These are phyloP conservation scores for Stephanodiscus triporus DNA, from an alignment of 108 stramenopile genomes.

Conservation along the genomic window DNA sequence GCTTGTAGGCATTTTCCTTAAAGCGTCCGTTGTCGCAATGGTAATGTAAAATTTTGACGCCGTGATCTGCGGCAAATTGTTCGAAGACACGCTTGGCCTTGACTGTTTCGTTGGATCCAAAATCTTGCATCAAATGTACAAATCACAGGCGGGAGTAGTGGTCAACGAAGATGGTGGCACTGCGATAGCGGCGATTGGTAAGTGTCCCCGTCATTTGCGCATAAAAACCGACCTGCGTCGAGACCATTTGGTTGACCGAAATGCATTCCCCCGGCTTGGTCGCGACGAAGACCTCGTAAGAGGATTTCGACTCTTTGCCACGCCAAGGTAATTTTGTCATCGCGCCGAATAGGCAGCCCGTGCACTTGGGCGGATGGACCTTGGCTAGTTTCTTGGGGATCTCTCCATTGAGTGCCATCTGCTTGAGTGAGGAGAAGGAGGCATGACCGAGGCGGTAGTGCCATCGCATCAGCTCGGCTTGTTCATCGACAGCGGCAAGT, in stretches of 20 bases:
- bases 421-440: background rate
- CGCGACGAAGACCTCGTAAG: background rate
- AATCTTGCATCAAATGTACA: too few species aligned
- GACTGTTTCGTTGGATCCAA: too few species aligned
- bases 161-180: too few species aligned
- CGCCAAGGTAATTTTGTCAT: constrained; percentile 3
- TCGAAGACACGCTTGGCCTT: constrained; percentile 19
- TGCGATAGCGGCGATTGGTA: too few species aligned
- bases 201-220: too few species aligned
- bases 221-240: background rate
- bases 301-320: background rate
- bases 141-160: too few species aligned
- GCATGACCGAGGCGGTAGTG: background rate
- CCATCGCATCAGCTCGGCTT: background rate
- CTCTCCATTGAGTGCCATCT: background rate
- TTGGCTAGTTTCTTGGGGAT: background rate
- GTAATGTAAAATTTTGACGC: constrained; percentile 42
- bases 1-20: constrained; percentile 21
- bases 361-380: background rate
- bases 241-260: background rate
- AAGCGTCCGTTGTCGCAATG: constrained; percentile 57
- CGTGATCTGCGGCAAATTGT: background rate
- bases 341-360: background rate
- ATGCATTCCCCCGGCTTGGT: background rate
- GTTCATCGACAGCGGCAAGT: too few species aligned